Evolutionary conservation across 2,329 filamentous ascomycete species (phyloP).

Genomic region (Xylaria sp.): DNA sequence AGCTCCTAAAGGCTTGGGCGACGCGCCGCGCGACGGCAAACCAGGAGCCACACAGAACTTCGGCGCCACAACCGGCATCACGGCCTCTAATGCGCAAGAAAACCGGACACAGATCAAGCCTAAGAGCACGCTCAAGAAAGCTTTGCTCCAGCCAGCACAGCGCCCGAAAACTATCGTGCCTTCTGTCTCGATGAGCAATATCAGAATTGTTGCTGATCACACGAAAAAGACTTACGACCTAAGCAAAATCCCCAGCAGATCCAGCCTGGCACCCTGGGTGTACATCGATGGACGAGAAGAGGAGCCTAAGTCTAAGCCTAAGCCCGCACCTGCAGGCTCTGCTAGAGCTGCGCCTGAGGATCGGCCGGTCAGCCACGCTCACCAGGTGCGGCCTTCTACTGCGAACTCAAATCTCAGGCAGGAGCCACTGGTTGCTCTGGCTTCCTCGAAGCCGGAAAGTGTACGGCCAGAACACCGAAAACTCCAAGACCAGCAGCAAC

Average conservation of each 20-base stretch:
- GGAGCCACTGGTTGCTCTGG: slow-evolving; percentile 3
- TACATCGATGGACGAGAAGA: slow-evolving; percentile 34
- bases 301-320: background rate
- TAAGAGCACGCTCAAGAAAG: slow-evolving; percentile 39
- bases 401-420: background rate
- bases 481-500: background rate
- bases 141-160: slow-evolving; percentile 47
- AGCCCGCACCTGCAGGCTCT: slow-evolving; percentile 6
- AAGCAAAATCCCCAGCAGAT: slow-evolving; percentile 7
- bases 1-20: slow-evolving; percentile 49
- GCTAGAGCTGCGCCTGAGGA: slow-evolving; percentile 5
- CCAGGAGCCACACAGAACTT: slow-evolving; percentile 42
- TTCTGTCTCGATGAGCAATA: slow-evolving; percentile 32
- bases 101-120: slow-evolving; percentile 42
- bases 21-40: slow-evolving; percentile 33
- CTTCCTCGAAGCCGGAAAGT: background rate
- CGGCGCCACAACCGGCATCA: slow-evolving; percentile 27
- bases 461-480: slow-evolving; percentile 1
- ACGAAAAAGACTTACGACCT: background rate
- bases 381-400: slow-evolving; percentile 19
- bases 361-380: background rate
- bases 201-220: slow-evolving; percentile 17
- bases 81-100: slow-evolving; percentile 50
- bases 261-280: slow-evolving; percentile 23
- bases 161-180: slow-evolving; percentile 36